Base-by-base conservation (phyloP, 805 yeast genomes). In the Metschnikowia kofuensis region DNA sequence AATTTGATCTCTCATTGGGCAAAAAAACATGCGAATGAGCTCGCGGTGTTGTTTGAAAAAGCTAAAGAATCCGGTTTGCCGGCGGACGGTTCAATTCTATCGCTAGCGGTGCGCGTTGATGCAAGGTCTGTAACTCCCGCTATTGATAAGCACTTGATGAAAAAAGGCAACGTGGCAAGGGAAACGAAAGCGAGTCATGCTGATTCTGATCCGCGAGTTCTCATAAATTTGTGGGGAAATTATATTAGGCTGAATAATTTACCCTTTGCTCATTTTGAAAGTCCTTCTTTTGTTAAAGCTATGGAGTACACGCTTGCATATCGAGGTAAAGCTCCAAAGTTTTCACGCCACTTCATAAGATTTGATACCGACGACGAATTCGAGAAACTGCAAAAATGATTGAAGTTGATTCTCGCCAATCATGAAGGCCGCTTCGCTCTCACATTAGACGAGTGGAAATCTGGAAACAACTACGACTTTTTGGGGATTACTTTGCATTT, bases 401-500 rank as follows among this genome's bases (percentile, higher is more conserved):
- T 35, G 16, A 35, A 35, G 38, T 11, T n/a, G 14, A 7, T n/a
- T n/a, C 38, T 35, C 14, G 38, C 14, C 38, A n/a, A 35, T 7
- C 37, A 8, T 15, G 16, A 35, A 35, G 26, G 38, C 14, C 38
- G 21, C 14, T 7, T 35, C 15, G 38, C 41, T 29, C 31, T 43
- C 28, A 36, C 46, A 11, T 13, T 43, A 27, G 40, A 36, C 15
- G 16, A 30, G 29, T 21, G 36, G 46, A 35, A 15, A 14, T 14
- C 15, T 9, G 46, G 40, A 7, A 36, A 43, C 26, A 13, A 13
- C 8, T 9, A n/a, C 16, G 46, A 37, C 31, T 36, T 36, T 15
- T 38, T 43, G 4, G 36, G 40, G 7, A 30, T 43, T 29, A 35
- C 28, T 6, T 36, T 43, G 30, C 46, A 43, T 15, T 43, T 37